Evolutionary conservation across 768 basidiomycete species (phyloP).

Genomic region (Panus rudis): DNA sequence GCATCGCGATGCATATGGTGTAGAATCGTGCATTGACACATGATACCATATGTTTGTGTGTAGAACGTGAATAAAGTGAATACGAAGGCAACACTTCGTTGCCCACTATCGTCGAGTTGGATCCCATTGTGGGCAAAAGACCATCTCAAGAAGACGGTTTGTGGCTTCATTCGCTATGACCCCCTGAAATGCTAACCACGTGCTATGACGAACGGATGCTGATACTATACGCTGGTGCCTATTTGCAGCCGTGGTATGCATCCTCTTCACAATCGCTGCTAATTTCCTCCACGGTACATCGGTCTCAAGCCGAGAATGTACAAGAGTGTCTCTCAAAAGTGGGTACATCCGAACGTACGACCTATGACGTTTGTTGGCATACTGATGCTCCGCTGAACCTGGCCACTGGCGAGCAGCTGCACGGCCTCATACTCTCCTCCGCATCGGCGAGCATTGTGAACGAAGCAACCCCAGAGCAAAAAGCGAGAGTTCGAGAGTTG

Average conservation of each 20-base stretch:
- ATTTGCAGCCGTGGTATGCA: slow-evolving; percentile 51
- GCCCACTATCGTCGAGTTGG: slow-evolving; percentile 51
- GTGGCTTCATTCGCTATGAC: slow-evolving; percentile 17
- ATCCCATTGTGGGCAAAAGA: slow-evolving; percentile 62
- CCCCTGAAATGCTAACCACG: too few species aligned
- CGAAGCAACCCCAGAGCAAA: slow-evolving; percentile 49
- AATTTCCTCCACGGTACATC: slow-evolving; percentile 59
- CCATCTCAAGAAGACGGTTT: slow-evolving; percentile 40
- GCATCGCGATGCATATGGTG: not conserved
- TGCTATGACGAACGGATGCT: too few species aligned
- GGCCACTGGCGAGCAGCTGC: slow-evolving; percentile 36
- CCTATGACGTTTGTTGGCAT: slow-evolving; percentile 6
- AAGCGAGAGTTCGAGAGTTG: slow-evolving; percentile 42
- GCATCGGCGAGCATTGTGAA: slow-evolving; percentile 41
- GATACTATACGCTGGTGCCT: too few species aligned
- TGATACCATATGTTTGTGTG: too few species aligned
- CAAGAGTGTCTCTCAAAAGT: slow-evolving; percentile 67
- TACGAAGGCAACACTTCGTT: slow-evolving; percentile 67
- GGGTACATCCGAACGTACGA: slow-evolving; percentile 6
- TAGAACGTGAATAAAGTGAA: slow-evolving; percentile 90
- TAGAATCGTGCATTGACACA: too few species aligned
- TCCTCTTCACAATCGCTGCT: slow-evolving; percentile 63
- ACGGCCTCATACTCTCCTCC: slow-evolving; percentile 40
- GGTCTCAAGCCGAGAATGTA: slow-evolving; percentile 75
- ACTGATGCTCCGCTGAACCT: not conserved